phyloP scores from a whole-genome alignment of 2,329 filamentous ascomycete species.

The Trichoderma gracile region DNA sequence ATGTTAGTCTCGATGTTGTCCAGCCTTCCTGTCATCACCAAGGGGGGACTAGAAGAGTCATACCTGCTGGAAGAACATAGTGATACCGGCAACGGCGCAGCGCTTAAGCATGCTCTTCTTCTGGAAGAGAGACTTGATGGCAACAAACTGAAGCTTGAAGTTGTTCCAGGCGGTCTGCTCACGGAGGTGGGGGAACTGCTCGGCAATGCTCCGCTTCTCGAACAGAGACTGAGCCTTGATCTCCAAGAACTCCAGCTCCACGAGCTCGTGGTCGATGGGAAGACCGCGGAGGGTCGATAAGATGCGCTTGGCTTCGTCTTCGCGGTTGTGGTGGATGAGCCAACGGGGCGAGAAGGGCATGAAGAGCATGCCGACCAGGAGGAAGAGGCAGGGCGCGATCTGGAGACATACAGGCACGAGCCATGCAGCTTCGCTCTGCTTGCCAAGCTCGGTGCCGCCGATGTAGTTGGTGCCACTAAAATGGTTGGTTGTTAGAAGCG shows the following conservation, averaged over 20 bases:
- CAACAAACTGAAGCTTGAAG: slow-evolving; percentile 74
- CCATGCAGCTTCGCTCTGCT: slow-evolving; percentile 70
- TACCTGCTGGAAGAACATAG: slow-evolving; percentile 59
- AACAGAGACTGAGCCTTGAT: slow-evolving; percentile 79
- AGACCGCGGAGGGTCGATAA: slow-evolving; percentile 66
- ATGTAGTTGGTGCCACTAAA: slow-evolving; percentile 62
- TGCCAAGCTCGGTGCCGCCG: slow-evolving; percentile 49
- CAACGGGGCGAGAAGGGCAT: slow-evolving; percentile 80
- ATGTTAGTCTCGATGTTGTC: background rate
- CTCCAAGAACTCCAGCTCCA: slow-evolving; percentile 77
- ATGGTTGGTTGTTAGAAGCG: background rate
- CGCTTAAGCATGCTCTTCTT: slow-evolving; percentile 70
- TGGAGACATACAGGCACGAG: slow-evolving; percentile 72
- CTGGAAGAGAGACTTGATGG: slow-evolving; percentile 77
- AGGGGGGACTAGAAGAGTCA: background rate
- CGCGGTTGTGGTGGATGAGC: slow-evolving; percentile 69
- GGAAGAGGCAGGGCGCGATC: slow-evolving; percentile 63
- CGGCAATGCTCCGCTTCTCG: slow-evolving; percentile 65
- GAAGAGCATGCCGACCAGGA: slow-evolving; percentile 71
- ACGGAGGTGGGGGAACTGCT: slow-evolving; percentile 66
- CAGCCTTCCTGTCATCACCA: background rate
- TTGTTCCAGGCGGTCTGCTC: slow-evolving; percentile 62
- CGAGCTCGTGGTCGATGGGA: slow-evolving; percentile 62
- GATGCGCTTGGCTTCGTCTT: slow-evolving; percentile 64
- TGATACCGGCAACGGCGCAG: slow-evolving; percentile 63